phyloP scores from a whole-genome alignment of 2,329 filamentous ascomycete genomes.

The Cytospora leucostoma region DNA sequence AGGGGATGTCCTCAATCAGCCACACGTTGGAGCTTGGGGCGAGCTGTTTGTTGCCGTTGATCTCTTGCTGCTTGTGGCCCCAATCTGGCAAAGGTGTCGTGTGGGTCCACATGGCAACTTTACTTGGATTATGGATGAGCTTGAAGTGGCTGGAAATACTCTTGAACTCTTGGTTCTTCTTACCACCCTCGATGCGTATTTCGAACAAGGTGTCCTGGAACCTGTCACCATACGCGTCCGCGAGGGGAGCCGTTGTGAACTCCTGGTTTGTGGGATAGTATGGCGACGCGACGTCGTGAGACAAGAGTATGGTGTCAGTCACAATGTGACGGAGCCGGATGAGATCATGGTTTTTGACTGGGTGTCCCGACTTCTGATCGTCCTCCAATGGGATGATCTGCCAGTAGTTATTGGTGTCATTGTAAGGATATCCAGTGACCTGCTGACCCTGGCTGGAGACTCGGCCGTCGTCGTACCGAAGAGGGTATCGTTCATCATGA shows the following conservation, averaged over 20 bases:
- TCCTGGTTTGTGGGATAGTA: slow-evolving; percentile 98
- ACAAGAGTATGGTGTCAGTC: slow-evolving; percentile 83
- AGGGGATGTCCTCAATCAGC: slow-evolving; percentile 90
- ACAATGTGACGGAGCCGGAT: slow-evolving; percentile 84
- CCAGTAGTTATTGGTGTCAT: slow-evolving; percentile 99
- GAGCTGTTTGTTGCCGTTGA: slow-evolving; percentile 98
- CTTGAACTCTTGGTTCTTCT: slow-evolving; percentile 80
- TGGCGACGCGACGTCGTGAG: slow-evolving; percentile 95
- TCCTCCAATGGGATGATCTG: slow-evolving; percentile 76
- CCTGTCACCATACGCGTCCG: slow-evolving; percentile 72
- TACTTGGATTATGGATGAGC: slow-evolving; percentile 88
- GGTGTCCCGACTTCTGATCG: slow-evolving; percentile 58
- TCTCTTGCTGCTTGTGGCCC: slow-evolving; percentile 96
- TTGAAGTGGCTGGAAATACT: slow-evolving; percentile 93
- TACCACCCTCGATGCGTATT: slow-evolving; percentile 84
- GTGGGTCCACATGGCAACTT: slow-evolving; percentile 99
- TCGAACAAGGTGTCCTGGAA: slow-evolving; percentile 92
- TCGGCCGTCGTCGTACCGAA: slow-evolving; percentile 95
- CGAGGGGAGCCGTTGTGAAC: slow-evolving; percentile 79
- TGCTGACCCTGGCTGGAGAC: slow-evolving; percentile 98
- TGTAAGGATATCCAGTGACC: slow-evolving; percentile 96
- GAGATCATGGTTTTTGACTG: slow-evolving; percentile 80
- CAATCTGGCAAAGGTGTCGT: slow-evolving; percentile 93
- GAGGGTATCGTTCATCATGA: slow-evolving; percentile 83
- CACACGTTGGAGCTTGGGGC: slow-evolving; percentile 89